Conservation (phyloP, 75 land plant genomes). For the Ceratopteris richardii region DNA sequence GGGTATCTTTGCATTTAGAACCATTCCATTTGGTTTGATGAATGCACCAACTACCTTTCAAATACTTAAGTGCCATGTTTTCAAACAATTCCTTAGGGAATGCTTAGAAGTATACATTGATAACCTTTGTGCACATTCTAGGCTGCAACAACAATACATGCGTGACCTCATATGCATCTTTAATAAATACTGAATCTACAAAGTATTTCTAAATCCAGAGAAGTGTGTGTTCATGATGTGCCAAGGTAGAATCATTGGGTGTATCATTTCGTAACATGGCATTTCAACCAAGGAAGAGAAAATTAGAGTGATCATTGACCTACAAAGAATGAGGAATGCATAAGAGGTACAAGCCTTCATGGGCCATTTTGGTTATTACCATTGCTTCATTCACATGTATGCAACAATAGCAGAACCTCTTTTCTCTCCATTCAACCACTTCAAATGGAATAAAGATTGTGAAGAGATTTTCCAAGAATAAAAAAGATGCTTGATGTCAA, state of each 20-base stretch:
- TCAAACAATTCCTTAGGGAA: background rate
- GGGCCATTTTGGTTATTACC: conserved; percentile 9
- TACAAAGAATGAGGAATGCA: background rate
- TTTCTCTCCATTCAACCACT: background rate
- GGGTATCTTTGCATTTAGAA: conserved; percentile 5
- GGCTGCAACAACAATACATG: background rate
- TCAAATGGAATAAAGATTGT: background rate
- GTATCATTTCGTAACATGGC: conserved; percentile 8
- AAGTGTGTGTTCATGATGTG: conserved; percentile 1
- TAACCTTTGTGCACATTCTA: conserved; percentile 5
- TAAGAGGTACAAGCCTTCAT: conserved; percentile 1
- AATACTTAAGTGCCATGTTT: conserved; percentile 2
- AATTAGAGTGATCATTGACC: conserved; percentile 4
- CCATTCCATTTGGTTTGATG: conserved; percentile 15
- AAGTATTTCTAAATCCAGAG: conserved; percentile 9
- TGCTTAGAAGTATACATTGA: conserved; percentile 10
- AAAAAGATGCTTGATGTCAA: background rate
- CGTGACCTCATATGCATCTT: background rate
- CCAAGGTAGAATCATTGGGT: conserved; percentile 2
- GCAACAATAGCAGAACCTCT: background rate
- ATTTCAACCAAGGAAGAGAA: background rate
- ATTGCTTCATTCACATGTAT: conserved; percentile 1
- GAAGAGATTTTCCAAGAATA: conserved; percentile 1
- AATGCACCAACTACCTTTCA: conserved; percentile 9
- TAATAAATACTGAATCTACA: background rate